A percentile compares a stretch with the other conserved stretches of the same genome.
Evolutionary conservation across 2,329 filamentous ascomycete genomes (phyloP).

Genomic region (Hymenoscyphus linearis): DNA sequence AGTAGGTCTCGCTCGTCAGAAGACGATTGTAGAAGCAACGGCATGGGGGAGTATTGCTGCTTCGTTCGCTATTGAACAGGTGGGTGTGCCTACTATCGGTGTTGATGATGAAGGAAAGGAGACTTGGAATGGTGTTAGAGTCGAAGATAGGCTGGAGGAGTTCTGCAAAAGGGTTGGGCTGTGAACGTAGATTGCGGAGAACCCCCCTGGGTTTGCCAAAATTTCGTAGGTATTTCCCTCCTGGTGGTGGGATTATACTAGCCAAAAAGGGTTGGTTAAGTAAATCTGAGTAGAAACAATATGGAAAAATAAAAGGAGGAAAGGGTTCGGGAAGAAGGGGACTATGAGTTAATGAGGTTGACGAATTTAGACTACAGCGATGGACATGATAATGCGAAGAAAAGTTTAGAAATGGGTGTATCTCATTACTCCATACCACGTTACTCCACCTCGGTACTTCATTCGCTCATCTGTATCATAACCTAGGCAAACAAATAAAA

Average conservation of each 20-base stretch:
- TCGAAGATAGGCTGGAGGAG: slow-evolving; percentile 47
- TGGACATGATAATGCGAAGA: neutral
- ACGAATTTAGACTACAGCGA: neutral
- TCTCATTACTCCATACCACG: neutral
- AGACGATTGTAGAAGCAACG: slow-evolving; percentile 62
- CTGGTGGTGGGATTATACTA: neutral
- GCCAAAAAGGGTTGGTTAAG: neutral
- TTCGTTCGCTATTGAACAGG: slow-evolving; percentile 91
- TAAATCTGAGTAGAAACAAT: neutral
- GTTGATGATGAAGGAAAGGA: slow-evolving; percentile 37
- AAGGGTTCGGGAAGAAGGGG: neutral
- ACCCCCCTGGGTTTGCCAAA: neutral
- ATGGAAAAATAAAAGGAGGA: neutral
- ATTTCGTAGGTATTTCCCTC: too few relatives aligned
- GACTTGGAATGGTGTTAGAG: slow-evolving; percentile 55
- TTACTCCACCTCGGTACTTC: neutral
- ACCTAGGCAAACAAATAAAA: neutral
- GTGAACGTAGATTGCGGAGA: neutral
- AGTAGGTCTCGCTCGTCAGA: slow-evolving; percentile 54
- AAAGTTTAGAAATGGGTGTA: neutral
- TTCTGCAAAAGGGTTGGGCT: slow-evolving; percentile 33
- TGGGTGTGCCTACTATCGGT: slow-evolving; percentile 67
- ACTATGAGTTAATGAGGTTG: neutral
- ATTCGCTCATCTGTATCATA: neutral
- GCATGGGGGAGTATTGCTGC: slow-evolving; percentile 77